phyloP scores from a whole-genome alignment of 2,329 filamentous ascomycete species.

The Fusarium veterinarium region DNA sequence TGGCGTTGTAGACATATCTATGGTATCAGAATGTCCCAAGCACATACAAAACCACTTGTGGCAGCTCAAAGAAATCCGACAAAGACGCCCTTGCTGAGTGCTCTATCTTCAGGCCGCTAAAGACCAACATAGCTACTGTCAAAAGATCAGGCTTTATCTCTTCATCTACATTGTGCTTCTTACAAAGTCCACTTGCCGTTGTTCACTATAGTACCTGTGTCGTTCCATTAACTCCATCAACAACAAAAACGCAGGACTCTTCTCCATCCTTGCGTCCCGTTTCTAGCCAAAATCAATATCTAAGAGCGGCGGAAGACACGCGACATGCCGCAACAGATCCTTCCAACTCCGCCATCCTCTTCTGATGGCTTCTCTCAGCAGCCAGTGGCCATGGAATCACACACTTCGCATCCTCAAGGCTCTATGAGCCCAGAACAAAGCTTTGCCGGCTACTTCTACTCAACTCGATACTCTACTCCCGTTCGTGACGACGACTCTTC shows the following conservation, averaged over 20 bases:
- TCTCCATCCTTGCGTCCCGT: not conserved
- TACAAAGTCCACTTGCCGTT: conserved; percentile 8
- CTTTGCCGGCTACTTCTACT: conserved; percentile 14
- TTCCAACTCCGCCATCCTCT: conserved; percentile 60
- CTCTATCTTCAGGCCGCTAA: conserved; percentile 29
- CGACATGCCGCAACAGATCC: conserved; percentile 53
- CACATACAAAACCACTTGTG: conserved; percentile 35
- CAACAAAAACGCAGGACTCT: conserved; percentile 4
- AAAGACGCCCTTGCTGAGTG: conserved; percentile 33
- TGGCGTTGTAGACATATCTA: conserved; percentile 34
- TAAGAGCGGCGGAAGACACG: conserved; percentile 7
- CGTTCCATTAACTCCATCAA: conserved; percentile 11
- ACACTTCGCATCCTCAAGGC: conserved; percentile 28
- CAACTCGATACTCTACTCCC: conserved; percentile 36
- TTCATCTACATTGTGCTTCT: conserved; percentile 24
- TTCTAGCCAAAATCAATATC: not conserved
- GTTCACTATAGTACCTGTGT: not conserved
- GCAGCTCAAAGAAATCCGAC: conserved; percentile 43
- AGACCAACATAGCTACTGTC: conserved; percentile 38
- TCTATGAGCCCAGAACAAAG: conserved; percentile 16
- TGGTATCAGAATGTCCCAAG: conserved; percentile 29
- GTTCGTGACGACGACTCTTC: conserved; percentile 32
- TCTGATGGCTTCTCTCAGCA: conserved; percentile 33
- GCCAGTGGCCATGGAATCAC: conserved; percentile 16
- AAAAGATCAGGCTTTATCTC: conserved; percentile 30